These are phyloP conservation scores for Leishmania guyanensis DNA, from an alignment of 208 protist species.

Conservation along the genomic window DNA sequence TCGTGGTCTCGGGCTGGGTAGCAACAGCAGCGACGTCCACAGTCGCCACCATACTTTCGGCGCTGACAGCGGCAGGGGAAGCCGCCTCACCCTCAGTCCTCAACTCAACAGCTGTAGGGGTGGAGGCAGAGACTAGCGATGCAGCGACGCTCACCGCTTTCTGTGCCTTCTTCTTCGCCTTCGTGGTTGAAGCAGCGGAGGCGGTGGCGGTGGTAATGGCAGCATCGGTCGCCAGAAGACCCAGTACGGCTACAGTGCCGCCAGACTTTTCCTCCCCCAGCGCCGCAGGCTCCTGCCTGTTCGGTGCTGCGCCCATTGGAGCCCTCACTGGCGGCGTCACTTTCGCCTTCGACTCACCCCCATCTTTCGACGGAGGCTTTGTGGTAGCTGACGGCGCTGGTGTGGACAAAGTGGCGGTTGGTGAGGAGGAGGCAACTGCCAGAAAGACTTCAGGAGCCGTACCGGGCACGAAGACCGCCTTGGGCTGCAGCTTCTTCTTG, in stretches of 20 bases:
- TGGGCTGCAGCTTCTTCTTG: constrained; percentile 33
- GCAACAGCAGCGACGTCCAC: not conserved
- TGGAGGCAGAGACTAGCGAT: not conserved
- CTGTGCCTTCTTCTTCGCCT: not conserved
- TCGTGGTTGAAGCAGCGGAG: not conserved
- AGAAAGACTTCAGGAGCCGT: constrained; percentile 32
- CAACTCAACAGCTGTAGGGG: not conserved
- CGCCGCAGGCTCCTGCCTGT: not conserved
- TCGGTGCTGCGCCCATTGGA: not conserved
- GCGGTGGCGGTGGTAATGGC: not conserved
- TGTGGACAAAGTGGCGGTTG: not conserved
- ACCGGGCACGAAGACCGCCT: constrained; percentile 17
- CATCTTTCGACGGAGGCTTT: not conserved
- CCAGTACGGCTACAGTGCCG: not conserved
- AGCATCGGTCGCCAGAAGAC: not conserved
- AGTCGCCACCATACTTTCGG: not conserved
- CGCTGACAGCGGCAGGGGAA: too few relatives aligned
- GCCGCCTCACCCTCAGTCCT: not conserved
- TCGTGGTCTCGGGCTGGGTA: not conserved
- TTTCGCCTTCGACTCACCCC: not conserved
- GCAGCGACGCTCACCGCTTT: not conserved
- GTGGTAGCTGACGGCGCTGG: not conserved
- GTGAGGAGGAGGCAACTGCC: not conserved
- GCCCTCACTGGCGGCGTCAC: not conserved
- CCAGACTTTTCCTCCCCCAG: not conserved